Evolutionary conservation across 345 rosid species (phyloP).

Genomic region (Anacardium occidentale): DNA sequence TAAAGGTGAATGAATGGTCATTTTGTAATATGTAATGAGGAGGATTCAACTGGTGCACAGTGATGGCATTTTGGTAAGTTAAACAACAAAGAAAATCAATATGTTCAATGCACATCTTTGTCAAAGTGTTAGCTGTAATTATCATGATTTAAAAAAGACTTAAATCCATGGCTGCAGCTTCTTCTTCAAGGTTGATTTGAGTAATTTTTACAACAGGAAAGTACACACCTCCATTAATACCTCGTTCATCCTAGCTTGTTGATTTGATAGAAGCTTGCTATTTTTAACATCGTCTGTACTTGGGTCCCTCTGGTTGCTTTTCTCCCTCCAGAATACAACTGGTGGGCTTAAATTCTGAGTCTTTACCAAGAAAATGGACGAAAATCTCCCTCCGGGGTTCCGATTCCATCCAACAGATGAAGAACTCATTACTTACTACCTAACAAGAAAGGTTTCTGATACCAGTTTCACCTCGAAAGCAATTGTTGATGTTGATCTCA

Average conservation of each 20-base stretch:
- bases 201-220: slow-evolving; percentile 12
- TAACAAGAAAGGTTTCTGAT: slow-evolving; percentile 65
- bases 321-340: background rate
- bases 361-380: slow-evolving; percentile 47
- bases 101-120: slow-evolving; percentile 43
- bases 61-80: slow-evolving; percentile 20
- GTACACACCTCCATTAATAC: slow-evolving; percentile 11
- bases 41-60: background rate
- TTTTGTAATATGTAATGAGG: slow-evolving; percentile 21
- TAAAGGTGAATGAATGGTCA: background rate
- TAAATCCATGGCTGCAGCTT: slow-evolving; percentile 36
- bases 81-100: slow-evolving; percentile 1
- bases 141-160: slow-evolving; percentile 38
- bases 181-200: slow-evolving; percentile 47
- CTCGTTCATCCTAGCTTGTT: slow-evolving; percentile 15
- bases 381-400: slow-evolving; percentile 93
- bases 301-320: background rate
- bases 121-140: slow-evolving; percentile 91
- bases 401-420: slow-evolving; percentile 98
- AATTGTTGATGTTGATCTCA: slow-evolving; percentile 90
- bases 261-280: slow-evolving; percentile 8
- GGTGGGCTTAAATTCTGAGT: background rate
- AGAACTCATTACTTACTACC: slow-evolving; percentile 85
- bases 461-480: slow-evolving; percentile 68
- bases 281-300: slow-evolving; percentile 6